Percentiles rank a stretch among this genome's conserved stretches.
Evolutionary conservation across 2,329 filamentous ascomycete species (phyloP).

Genomic region (Neoascochyta sp.): DNA sequence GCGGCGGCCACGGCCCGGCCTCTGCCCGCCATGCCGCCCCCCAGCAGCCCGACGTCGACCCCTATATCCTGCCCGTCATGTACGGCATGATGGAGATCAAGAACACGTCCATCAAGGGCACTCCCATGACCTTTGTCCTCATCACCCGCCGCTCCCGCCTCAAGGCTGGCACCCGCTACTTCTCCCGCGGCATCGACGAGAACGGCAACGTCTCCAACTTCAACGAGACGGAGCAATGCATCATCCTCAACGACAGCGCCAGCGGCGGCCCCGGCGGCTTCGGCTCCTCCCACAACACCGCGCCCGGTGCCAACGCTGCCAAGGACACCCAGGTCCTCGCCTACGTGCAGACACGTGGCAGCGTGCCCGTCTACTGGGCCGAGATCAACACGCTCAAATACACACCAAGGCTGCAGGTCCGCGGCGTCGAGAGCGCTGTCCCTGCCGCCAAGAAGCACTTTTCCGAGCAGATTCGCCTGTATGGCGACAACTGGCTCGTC

Average conservation of each 20-base stretch:
- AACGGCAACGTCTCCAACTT: conserved; percentile 96
- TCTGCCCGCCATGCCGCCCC: conserved; percentile 59
- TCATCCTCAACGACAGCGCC: conserved; percentile 79
- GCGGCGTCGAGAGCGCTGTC: conserved; percentile 75
- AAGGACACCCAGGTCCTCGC: conserved; percentile 85
- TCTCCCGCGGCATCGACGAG: conserved; percentile 90
- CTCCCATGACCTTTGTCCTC: conserved; percentile 76
- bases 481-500: conserved; percentile 95
- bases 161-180: conserved; percentile 87
- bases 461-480: conserved; percentile 85
- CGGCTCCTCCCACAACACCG: conserved; percentile 71
- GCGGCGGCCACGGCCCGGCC: conserved; percentile 53
- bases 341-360: conserved; percentile 94
- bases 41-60: conserved; percentile 73
- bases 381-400: conserved; percentile 94
- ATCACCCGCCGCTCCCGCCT: conserved; percentile 87
- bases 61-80: conserved; percentile 92
- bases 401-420: conserved; percentile 83
- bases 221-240: conserved; percentile 94
- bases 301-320: conserved; percentile 50
- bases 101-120: conserved; percentile 79
- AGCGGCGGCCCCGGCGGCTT: conserved; percentile 73
- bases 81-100: conserved; percentile 94
- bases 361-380: conserved; percentile 92
- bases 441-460: conserved; percentile 83